Evolutionary conservation across 495 filamentous ascomycete genomes (phyloP), one percentile per base, ranked within the genome.

Genomic region (Baudoinia panamericana): DNA sequence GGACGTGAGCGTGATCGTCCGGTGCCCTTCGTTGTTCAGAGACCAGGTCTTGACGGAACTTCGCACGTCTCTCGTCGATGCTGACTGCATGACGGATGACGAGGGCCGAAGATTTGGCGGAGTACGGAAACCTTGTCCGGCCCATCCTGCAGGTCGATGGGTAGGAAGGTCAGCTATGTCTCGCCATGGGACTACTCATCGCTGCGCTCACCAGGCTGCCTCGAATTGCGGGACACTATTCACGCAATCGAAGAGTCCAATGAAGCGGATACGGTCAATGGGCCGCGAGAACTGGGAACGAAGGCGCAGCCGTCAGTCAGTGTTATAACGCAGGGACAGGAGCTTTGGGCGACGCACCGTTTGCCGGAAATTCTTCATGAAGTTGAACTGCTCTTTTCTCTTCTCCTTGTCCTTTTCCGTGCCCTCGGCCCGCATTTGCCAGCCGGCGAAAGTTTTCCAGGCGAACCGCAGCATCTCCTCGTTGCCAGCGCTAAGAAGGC

Each of bases 391-490:
- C 39, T 75, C 65, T 23, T 73, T 71, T 38, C 75, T 73, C 19
- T 76, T 67, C 46, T 71, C 64, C 24, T 67, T 68, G 0, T 76
- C 70, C 30, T 75, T 63, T 12, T 68, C 62, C 0, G 65, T 66
- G 33, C 66, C 71, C 17, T 70, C 63, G 0, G 84, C 72, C 45
- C 73, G 30, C 30, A 32, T 71, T 56, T 92, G 80, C 84, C 84
- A 93, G 44, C 77, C 80, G 32, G 78, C 71, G 48, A 92, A 93
- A 0, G 83, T 83, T 60, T 87, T 86, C 83, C 83, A 90, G 3
- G 81, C 84, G 45, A 93, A 93, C 0, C 66, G 62, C 13, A 80
- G 71, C 74, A 92, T 76, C 47, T 90, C 84, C 50, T 93, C 84
- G 49, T 93, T 93, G n/a, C 84, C 84, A 42, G 74, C 71, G 29